Base-by-base conservation (phyloP, 106 monocot genomes). In the Phalaenopsis aphrodite region DNA sequence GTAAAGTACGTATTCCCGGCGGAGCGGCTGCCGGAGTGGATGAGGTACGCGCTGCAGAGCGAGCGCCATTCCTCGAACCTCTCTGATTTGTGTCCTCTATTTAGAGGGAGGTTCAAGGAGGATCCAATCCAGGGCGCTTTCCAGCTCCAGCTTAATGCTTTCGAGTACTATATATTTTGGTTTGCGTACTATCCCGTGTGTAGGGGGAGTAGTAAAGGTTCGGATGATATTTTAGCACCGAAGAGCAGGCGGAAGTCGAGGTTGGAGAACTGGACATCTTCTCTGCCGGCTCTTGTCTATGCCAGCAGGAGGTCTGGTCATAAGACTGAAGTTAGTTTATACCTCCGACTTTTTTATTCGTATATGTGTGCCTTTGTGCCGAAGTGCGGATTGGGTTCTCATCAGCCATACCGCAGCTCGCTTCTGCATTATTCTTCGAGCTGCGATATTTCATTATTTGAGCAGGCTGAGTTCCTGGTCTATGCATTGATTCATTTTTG, bases 91-190 rank as follows among this genome's bases (percentile, higher is more conserved):
- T 99, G 88, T 79, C 93, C 89, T 9, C 78, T 99, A 11, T 84
- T 95, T 73, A 83, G 71, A 11, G 57, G 75, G 14, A 79, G 95
- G 77, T 80, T 91, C 30, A 86, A 83, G 75, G 88, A 84, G 36
- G 84, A 88, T 49, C 36, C 76, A n/a, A 42, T 87, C 49, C 82
- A 80, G 81, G 83, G 79, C 15, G 57, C 58, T 3, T 73, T 39
- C 39, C 90, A 86, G 84, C 21, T 97, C 10, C 90, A 90, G 83
- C 85, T 95, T 19, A 91, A 87, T 45, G 87, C 88, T 3, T 99
- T 93, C 66, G 95, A 99, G 80, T 99, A 99, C 73, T 95, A 87
- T 74, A 82, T 99, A 55, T 90, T 99, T 72, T 99, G 99, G 99
- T 99, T 95, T 71, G 94, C 91, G 0, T 95, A 99, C 78, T 95